phyloP scores from a whole-genome alignment of 208 protist species.

The Leishmania aethiopica region DNA sequence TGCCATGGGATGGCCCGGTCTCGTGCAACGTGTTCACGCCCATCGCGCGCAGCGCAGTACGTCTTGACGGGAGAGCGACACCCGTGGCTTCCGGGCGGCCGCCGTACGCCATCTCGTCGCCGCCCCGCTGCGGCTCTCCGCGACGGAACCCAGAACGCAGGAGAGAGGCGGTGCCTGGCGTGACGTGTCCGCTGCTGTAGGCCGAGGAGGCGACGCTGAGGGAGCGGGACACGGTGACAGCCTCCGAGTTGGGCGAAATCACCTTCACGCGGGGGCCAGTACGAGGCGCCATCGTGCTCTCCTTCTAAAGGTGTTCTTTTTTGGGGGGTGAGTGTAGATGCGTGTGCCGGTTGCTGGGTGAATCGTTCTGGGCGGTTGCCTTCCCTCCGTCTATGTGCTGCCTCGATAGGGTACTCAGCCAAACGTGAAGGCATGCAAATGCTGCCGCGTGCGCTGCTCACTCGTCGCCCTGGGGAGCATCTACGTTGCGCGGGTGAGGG shows the following conservation, averaged over 20 bases:
- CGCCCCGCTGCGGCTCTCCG: neutral
- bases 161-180: neutral
- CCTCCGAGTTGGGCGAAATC: constrained; percentile 57
- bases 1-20: neutral
- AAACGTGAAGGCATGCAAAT: neutral
- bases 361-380: neutral
- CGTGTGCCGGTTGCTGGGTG: neutral
- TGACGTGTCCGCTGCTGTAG: constrained; percentile 9
- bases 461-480: neutral
- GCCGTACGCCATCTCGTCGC: neutral
- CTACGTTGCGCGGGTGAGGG: neutral
- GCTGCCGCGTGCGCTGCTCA: neutral
- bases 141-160: neutral
- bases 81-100: neutral
- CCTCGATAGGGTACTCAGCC: neutral
- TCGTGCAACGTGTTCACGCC: constrained; percentile 15
- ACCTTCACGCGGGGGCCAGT: constrained; percentile 41
- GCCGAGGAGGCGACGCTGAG: constrained; percentile 33
- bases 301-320: neutral
- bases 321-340: neutral
- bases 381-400: neutral
- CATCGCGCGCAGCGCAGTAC: constrained; percentile 10
- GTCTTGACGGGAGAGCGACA: neutral
- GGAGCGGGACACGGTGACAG: constrained; percentile 40
- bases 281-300: constrained; percentile 34